phyloP scores from a whole-genome alignment of 495 filamentous ascomycete species.

The Gamarada debralockiae region DNA sequence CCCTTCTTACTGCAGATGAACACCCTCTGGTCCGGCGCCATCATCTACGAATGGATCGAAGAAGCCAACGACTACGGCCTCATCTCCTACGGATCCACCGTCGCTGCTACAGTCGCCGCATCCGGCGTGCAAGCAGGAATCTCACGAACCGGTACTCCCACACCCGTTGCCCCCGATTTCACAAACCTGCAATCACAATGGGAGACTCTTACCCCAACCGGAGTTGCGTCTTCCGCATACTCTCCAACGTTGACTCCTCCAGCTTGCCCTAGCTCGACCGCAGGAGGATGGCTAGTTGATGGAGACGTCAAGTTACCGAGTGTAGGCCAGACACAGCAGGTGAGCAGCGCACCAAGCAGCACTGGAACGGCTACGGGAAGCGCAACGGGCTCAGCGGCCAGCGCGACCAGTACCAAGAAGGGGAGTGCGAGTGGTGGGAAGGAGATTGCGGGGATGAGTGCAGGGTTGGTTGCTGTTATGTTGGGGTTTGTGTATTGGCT shows the following conservation, averaged over 20 bases:
- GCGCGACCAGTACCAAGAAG: constrained; percentile 10
- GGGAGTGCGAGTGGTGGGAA: constrained; percentile 32
- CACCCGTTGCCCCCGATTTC: constrained; percentile 72
- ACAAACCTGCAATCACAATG: constrained; percentile 71
- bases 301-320: constrained; percentile 65
- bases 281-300: constrained; percentile 67
- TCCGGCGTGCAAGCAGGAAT: constrained; percentile 60
- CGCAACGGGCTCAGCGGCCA: constrained; percentile 16
- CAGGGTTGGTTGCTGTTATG: constrained; percentile 48
- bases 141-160: constrained; percentile 67
- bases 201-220: constrained; percentile 66
- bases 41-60: constrained; percentile 89
- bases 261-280: constrained; percentile 66
- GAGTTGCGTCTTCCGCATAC: constrained; percentile 62
- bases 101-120: constrained; percentile 41
- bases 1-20: constrained; percentile 67
- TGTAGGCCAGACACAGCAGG: constrained; percentile 50
- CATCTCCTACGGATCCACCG: constrained; percentile 66
- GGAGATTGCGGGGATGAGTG: constrained; percentile 51
- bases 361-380: constrained; percentile 7
- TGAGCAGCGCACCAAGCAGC: constrained; percentile 7
- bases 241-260: constrained; percentile 56
- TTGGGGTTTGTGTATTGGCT: constrained; percentile 50
- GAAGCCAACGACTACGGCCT: constrained; percentile 84
- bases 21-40: constrained; percentile 73